A percentile compares a stretch with the other conserved stretches of the same genome.
Conservation (phyloP, 176 grass and related monocot genomes). For the Bonia amplexicaulis region DNA sequence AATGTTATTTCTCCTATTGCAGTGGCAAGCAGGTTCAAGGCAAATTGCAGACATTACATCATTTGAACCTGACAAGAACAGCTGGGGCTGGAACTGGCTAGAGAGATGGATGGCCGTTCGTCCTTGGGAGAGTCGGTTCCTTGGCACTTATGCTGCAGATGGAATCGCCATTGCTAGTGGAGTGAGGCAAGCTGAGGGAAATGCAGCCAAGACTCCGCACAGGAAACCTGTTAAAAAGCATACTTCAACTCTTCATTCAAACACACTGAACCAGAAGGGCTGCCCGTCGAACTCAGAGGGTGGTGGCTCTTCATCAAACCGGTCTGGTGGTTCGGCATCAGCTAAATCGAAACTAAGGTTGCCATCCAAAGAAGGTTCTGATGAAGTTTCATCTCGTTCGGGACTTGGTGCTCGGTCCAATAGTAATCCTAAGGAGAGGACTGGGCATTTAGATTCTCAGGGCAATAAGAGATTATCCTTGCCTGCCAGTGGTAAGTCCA, state of each 20-base stretch:
- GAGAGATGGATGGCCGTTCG: slow-evolving; percentile 97
- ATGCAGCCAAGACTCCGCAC: slow-evolving; percentile 34
- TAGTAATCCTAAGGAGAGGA: slow-evolving; percentile 82
- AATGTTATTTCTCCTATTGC: slow-evolving; percentile 25
- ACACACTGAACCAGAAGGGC: slow-evolving; percentile 43
- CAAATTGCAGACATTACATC: slow-evolving; percentile 33
- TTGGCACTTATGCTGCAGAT: slow-evolving; percentile 56
- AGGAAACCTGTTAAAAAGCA: slow-evolving; percentile 49
- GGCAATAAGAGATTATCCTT: slow-evolving; percentile 68
- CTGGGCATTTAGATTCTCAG: slow-evolving; percentile 30
- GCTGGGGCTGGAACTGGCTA: slow-evolving; percentile 96
- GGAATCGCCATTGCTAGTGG: slow-evolving; percentile 31
- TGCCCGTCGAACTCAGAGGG: slow-evolving; percentile 44
- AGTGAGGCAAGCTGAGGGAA: slow-evolving; percentile 34
- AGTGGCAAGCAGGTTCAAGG: slow-evolving; percentile 92
- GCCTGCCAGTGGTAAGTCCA: slow-evolving; percentile 47
- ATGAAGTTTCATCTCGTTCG: slow-evolving; percentile 43
- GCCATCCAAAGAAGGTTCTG: slow-evolving; percentile 41
- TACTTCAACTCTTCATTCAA: slow-evolving; percentile 43
- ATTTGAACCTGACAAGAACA: slow-evolving; percentile 74
- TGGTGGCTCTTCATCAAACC: slow-evolving; percentile 37
- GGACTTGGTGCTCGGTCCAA: slow-evolving; percentile 40
- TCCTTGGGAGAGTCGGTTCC: slow-evolving; percentile 91
- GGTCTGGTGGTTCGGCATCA: slow-evolving; percentile 21
- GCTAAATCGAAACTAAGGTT: slow-evolving; percentile 63